Evolutionary conservation across 208 protist genomes (phyloP).

Genomic region (Porcisia deanei): DNA sequence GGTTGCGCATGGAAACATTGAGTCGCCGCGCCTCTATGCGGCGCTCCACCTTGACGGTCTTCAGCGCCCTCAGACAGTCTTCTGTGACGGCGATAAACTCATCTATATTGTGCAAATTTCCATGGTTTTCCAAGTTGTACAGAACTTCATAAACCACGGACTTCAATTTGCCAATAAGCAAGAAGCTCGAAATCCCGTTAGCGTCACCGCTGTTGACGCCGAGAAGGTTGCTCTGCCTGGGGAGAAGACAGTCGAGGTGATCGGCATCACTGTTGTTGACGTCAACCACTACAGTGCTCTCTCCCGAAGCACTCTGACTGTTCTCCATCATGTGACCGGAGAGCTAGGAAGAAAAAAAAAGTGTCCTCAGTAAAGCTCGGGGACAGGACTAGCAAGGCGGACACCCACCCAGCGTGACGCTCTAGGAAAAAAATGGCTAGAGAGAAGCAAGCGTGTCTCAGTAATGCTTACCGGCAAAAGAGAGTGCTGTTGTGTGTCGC

Average conservation of each 20-base stretch:
- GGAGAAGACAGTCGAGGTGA: conserved; percentile 10
- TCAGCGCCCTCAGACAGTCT: conserved; percentile 59
- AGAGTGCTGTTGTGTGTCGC: no score
- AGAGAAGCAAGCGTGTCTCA: no score
- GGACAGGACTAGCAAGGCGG: background rate
- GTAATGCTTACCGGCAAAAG: no score
- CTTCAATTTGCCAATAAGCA: conserved; percentile 62
- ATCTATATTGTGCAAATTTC: conserved; percentile 56
- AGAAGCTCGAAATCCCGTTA: conserved; percentile 32
- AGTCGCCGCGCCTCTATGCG: conserved; percentile 48
- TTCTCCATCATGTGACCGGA: background rate
- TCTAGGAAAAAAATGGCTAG: background rate
- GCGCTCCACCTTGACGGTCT: conserved; percentile 64
- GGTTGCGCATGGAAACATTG: conserved; percentile 31
- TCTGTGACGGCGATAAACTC: conserved; percentile 71
- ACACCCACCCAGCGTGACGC: background rate
- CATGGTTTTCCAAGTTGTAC: conserved; percentile 41
- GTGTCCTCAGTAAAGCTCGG: background rate
- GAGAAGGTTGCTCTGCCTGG: conserved; percentile 2
- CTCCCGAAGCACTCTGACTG: conserved; percentile 1
- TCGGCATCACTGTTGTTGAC: conserved; percentile 10
- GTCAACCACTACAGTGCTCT: conserved; percentile 1
- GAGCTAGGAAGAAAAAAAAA: background rate
- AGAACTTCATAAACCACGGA: conserved; percentile 65
- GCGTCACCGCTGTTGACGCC: conserved; percentile 11